These are phyloP conservation scores for Tolypocladium ovalisporum DNA, from an alignment of 2,329 filamentous ascomycete species.

Conservation along the genomic window DNA sequence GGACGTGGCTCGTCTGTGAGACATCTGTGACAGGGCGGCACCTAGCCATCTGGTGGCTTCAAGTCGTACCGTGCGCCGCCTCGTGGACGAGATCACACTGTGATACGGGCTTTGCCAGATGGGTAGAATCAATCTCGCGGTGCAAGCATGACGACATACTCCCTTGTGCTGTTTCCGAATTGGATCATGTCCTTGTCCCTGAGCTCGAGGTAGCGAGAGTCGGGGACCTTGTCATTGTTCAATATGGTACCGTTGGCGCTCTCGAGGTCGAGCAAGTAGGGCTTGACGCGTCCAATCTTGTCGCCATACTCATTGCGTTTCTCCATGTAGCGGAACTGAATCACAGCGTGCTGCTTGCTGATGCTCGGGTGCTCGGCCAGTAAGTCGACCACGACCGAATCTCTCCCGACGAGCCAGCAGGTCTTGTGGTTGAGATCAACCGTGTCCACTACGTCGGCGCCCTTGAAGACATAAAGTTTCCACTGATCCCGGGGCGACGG, in stretches of 20 bases:
- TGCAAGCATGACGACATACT: slow-evolving; percentile 90
- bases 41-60: background rate
- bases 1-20: background rate
- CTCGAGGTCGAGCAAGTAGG: slow-evolving; percentile 88
- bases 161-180: slow-evolving; percentile 79
- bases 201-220: slow-evolving; percentile 74
- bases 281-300: slow-evolving; percentile 65
- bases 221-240: slow-evolving; percentile 64
- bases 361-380: slow-evolving; percentile 81
- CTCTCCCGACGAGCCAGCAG: slow-evolving; percentile 85
- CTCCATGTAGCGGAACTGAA: slow-evolving; percentile 83
- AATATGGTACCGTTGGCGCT: slow-evolving; percentile 83
- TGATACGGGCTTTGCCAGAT: background rate
- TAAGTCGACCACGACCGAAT: slow-evolving; percentile 70
- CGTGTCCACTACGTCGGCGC: slow-evolving; percentile 67
- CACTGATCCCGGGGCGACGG: slow-evolving; percentile 68
- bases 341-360: slow-evolving; percentile 89
- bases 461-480: slow-evolving; percentile 92
- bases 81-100: background rate
- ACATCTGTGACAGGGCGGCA: background rate
- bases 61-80: background rate
- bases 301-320: slow-evolving; percentile 83
- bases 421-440: slow-evolving; percentile 65
- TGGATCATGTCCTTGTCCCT: slow-evolving; percentile 79
- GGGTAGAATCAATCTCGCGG: slow-evolving; percentile 26